Evolutionary conservation across 2,329 filamentous ascomycete genomes (phyloP).

Genomic region (Colletotrichum falcatum): DNA sequence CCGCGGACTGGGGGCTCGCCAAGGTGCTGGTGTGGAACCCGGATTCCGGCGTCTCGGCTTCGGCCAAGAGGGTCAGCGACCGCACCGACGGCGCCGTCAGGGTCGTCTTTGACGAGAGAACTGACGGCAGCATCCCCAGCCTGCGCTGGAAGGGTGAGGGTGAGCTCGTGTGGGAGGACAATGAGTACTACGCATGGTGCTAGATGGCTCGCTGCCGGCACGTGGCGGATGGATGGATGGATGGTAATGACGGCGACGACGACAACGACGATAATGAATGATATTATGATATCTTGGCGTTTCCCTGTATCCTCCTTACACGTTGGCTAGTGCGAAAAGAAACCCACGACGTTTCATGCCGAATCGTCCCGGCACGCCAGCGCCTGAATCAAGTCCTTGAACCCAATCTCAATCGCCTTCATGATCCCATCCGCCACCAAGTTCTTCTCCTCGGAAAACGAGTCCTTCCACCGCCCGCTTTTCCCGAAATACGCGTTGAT

Average conservation of each 20-base stretch:
- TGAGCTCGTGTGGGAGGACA: constrained; percentile 47
- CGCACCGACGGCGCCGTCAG: constrained; percentile 53
- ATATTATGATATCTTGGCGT: constrained; percentile 4
- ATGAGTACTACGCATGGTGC: constrained; percentile 48
- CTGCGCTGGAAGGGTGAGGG: constrained; percentile 51
- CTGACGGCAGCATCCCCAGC: constrained; percentile 49
- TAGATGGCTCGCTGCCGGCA: background rate
- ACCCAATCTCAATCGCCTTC: constrained; percentile 43
- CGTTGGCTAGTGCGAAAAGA: background rate
- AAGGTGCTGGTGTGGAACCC: constrained; percentile 55
- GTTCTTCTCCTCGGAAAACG: constrained; percentile 41
- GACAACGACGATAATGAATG: background rate
- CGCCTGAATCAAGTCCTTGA: constrained; percentile 42
- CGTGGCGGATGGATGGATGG: background rate
- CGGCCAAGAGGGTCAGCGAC: constrained; percentile 47
- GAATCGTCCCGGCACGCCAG: constrained; percentile 13
- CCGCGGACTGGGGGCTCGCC: constrained; percentile 46
- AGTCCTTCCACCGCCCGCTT: constrained; percentile 43
- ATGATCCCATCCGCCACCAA: constrained; percentile 43
- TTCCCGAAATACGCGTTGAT: constrained; percentile 43
- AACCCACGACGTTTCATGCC: constrained; percentile 26
- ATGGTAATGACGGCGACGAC: background rate
- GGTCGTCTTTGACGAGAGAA: constrained; percentile 48
- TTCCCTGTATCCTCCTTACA: background rate
- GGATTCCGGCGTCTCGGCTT: constrained; percentile 46